Conservation (phyloP, 805 yeast species). For the Kodamaea kaohsiungensis region DNA sequence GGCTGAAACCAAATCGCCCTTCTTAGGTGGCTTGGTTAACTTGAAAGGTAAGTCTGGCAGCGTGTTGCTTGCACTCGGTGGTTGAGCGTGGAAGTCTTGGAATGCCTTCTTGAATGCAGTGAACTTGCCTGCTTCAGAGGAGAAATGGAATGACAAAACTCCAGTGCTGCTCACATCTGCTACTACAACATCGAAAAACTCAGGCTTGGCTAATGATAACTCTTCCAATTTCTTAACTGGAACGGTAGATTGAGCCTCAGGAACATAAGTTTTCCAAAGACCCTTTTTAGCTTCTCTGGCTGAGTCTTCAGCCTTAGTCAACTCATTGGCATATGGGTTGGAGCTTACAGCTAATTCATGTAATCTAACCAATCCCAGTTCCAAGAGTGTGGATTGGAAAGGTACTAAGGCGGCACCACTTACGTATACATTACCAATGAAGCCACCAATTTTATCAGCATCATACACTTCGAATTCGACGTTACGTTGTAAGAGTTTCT, state of each 20-base stretch:
- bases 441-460: constrained; percentile 77
- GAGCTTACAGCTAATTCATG: constrained; percentile 66
- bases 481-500: constrained; percentile 66
- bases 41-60: constrained; percentile 42
- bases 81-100: constrained; percentile 44
- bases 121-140: constrained; percentile 37
- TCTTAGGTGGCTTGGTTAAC: constrained; percentile 46
- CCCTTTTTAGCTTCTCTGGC: constrained; percentile 62
- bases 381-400: constrained; percentile 56
- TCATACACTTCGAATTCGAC: constrained; percentile 68
- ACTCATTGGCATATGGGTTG: constrained; percentile 54
- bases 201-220: constrained; percentile 33
- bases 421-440: constrained; percentile 65
- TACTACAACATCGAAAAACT: constrained; percentile 54
- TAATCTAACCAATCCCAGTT: constrained; percentile 61
- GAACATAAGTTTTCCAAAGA: constrained; percentile 64
- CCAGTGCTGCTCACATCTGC: constrained; percentile 49
- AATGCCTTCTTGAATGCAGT: constrained; percentile 47
- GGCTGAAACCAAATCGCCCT: constrained; percentile 59
- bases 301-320: constrained; percentile 59
- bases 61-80: constrained; percentile 35
- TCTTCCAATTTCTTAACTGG: constrained; percentile 20
- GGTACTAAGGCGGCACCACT: constrained; percentile 51
- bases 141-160: constrained; percentile 46
- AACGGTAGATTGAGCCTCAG: constrained; percentile 27